Evolutionary conservation across 75 land plant species (phyloP).

Genomic region (Pinus tabuliformis): DNA sequence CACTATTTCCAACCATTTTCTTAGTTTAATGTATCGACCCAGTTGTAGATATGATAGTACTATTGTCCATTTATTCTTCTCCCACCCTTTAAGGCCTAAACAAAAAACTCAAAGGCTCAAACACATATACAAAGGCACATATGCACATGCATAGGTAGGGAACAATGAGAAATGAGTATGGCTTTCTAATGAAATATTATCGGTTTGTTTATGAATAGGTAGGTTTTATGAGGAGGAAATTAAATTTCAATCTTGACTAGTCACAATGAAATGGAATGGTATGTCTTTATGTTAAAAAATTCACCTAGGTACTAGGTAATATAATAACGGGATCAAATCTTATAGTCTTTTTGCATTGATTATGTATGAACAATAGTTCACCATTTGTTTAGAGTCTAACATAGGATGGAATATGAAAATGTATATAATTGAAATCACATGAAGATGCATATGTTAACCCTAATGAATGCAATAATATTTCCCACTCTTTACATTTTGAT

Average conservation of each 20-base stretch:
- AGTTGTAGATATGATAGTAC: too few species aligned
- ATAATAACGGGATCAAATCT: neutral
- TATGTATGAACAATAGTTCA: neutral
- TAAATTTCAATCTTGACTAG: neutral
- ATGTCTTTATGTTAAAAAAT: neutral
- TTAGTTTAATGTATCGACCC: too few species aligned
- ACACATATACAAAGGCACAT: neutral
- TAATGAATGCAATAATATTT: neutral
- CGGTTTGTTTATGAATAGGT: neutral
- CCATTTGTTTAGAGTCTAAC: neutral
- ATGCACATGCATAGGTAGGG: neutral
- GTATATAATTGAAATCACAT: neutral
- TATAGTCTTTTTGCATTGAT: neutral
- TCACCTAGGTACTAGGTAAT: neutral
- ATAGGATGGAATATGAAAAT: too few species aligned
- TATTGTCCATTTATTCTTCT: neutral
- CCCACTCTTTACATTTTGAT: too few species aligned
- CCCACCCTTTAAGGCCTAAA: neutral
- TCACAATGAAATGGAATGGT: neutral
- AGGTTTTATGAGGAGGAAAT: neutral
- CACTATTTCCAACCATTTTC: too few species aligned
- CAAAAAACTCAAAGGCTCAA: neutral
- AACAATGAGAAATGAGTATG: neutral
- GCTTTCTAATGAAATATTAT: neutral
- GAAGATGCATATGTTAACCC: neutral